Percentiles rank a stretch among this genome's conserved stretches.
phyloP scores from a whole-genome alignment of 352 stramenopile genomes.

The Phytophthora palmivora region DNA sequence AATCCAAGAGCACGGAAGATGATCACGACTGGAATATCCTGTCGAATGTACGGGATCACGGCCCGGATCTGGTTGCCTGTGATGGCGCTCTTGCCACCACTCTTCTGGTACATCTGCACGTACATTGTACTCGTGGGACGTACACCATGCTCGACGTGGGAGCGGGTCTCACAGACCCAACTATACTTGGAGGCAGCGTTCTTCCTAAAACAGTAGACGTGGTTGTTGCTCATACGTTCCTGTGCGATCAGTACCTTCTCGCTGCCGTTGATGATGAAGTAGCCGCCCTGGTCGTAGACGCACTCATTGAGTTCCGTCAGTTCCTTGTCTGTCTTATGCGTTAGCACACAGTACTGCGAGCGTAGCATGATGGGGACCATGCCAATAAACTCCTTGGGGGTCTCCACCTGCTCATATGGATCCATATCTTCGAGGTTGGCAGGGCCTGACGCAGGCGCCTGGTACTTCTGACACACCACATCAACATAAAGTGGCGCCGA shows the following conservation, averaged over 20 bases:
- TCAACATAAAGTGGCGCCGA: constrained; percentile 98
- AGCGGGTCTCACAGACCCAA: constrained; percentile 97
- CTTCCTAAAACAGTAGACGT: constrained; percentile 99
- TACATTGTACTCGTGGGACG: constrained; percentile 98
- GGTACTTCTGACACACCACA: constrained; percentile 95
- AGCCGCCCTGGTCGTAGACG: constrained; percentile 99
- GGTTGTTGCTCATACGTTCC: constrained; percentile 99
- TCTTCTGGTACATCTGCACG: constrained; percentile 99
- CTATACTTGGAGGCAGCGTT: constrained; percentile 96
- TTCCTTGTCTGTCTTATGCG: constrained; percentile 93
- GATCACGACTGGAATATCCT: constrained; percentile 99
- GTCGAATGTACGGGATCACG: constrained; percentile 98
- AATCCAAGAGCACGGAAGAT: constrained; percentile 99
- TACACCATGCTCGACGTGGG: constrained; percentile 95
- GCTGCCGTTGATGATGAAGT: constrained; percentile 99
- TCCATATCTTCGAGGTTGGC: constrained; percentile 89
- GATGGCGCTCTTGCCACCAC: constrained; percentile 92
- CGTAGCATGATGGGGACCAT: constrained; percentile 99
- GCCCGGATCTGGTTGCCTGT: constrained; percentile 98
- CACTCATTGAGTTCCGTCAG: constrained; percentile 97
- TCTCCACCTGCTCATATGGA: constrained; percentile 88
- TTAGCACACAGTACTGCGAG: constrained; percentile 97
- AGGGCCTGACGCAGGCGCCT: constrained; percentile 62
- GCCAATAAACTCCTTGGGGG: constrained; percentile 96
- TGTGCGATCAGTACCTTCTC: constrained; percentile 99